A percentile compares a stretch with the other conserved stretches of the same genome.
Conservation (phyloP, 768 basidiomycete species). For the Sporobolomyces pararoseus region DNA sequence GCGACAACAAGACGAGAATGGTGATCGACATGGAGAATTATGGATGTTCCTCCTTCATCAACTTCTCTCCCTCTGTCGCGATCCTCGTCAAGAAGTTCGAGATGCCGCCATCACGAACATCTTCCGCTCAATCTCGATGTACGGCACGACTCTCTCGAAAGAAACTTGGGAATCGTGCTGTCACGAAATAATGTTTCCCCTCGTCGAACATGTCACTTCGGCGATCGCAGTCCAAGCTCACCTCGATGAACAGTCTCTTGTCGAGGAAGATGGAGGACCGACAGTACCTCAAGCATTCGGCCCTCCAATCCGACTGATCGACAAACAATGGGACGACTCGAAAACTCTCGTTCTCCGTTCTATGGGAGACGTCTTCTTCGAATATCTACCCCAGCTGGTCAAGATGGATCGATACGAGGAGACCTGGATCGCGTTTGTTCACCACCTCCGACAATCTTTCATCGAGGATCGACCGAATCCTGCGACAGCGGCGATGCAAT, state of each 20-base stretch:
- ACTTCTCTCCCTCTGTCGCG: conserved; percentile 75
- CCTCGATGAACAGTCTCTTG: conserved; percentile 43
- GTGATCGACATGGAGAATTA: conserved; percentile 64
- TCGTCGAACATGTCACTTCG: conserved; percentile 60
- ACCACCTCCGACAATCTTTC: conserved; percentile 67
- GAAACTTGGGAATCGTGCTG: conserved; percentile 86
- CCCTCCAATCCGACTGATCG: conserved; percentile 31
- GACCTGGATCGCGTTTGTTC: conserved; percentile 72
- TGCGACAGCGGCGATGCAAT: conserved; percentile 78
- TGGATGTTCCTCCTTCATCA: conserved; percentile 90
- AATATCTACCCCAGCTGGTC: conserved; percentile 75
- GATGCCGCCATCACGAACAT: conserved; percentile 92
- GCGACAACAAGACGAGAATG: conserved; percentile 60
- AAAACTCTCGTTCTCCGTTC: conserved; percentile 80
- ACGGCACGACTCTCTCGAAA: conserved; percentile 75
- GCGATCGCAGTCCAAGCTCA: conserved; percentile 53
- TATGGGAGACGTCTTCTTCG: conserved; percentile 74
- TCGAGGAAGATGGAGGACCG: conserved; percentile 10
- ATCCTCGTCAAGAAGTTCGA: conserved; percentile 78
- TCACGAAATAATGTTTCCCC: conserved; percentile 85
- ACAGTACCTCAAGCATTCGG: conserved; percentile 31
- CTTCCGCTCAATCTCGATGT: conserved; percentile 88
- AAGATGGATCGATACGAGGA: conserved; percentile 64
- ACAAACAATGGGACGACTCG: conserved; percentile 76
- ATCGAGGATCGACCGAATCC: conserved; percentile 64